Base-by-base conservation (phyloP, 2,329 filamentous ascomycete genomes). In the Rhynchosporium graminicola region DNA sequence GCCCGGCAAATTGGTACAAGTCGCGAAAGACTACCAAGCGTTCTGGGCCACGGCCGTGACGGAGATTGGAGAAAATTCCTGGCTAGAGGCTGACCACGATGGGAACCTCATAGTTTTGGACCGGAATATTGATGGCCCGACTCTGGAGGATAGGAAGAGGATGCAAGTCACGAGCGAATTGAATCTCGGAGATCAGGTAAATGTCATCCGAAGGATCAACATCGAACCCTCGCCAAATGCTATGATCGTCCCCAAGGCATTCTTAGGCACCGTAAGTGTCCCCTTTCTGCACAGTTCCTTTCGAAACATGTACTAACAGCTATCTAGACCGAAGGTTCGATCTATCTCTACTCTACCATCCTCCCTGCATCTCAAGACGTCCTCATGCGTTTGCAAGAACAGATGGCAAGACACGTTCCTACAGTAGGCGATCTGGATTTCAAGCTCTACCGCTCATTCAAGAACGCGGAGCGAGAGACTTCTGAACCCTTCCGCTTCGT, bases 151-250 rank as follows among this genome's bases (percentile, higher is more conserved):
- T 69, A 84, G 82, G 63, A 83, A 83, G 56, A 82, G 86, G 33
- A 77, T 98, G 67, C 83, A 91, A 47, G 81, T 92, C 4, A 91
- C 86, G 0, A 88, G 89, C 63, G 93, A 97, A 75, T 86, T 98
- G 66, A 87, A 89, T 50, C 80, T 99, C 9, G 93, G 95, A 0
- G 94, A 99, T 75, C 92, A 95, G 84, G 91, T 98, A 60, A 99
- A 99, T 73, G 84, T 87, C 38, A 96, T 98, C 60, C 84, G 88
- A 28, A 85, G 85, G 33, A 84, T 98, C 20, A 81, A 88, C 59
- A 85, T 96, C 9, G 81, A 85, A 33, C 80, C 86, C 3, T 82
- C 82, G 20, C 78, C 85, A 40, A 87, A 82, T 67, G 86, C 90
- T 8, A 80, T 88, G 31, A 86, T 97, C 7, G 79, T 88, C 7